Evolutionary conservation across 108 stramenopile genomes (phyloP).

Genomic region (Cyclotella sp.): DNA sequence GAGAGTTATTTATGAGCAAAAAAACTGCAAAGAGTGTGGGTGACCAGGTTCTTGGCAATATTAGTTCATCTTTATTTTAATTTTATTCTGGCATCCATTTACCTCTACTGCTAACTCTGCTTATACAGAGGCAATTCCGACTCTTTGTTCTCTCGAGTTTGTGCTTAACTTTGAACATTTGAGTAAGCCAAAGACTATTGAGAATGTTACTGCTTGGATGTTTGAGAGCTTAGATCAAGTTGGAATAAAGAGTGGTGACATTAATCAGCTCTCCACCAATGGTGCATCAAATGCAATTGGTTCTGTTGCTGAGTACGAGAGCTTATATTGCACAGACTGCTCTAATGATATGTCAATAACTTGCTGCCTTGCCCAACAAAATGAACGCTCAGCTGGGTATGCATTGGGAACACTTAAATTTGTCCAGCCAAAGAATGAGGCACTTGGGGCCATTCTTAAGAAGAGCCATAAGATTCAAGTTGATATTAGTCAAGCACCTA

Average conservation of each 20-base stretch:
- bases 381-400: conserved; percentile 25
- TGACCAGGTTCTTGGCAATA: conserved; percentile 3
- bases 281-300: conserved; percentile 13
- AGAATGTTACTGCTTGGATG: conserved; percentile 4
- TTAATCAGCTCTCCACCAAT: conserved; percentile 9
- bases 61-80: too few relatives aligned
- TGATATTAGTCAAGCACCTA: not conserved
- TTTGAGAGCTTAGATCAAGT: not conserved
- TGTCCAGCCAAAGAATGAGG: conserved; percentile 12
- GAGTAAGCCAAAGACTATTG: not conserved
- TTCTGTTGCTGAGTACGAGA: conserved; percentile 3
- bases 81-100: too few relatives aligned
- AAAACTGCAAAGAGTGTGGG: not conserved
- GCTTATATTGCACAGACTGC: not conserved
- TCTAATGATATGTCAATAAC: not conserved
- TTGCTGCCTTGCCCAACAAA: conserved; percentile 19
- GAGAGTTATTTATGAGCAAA: conserved; percentile 7
- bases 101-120: too few relatives aligned
- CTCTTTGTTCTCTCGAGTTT: not conserved
- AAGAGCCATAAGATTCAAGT: conserved; percentile 16
- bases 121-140: not conserved
- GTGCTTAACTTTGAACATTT: conserved; percentile 10
- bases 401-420: conserved; percentile 17
- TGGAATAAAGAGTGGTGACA: not conserved
- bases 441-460: not conserved